Evolutionary conservation across 2,329 filamentous ascomycete species (phyloP), one percentile per base, ranked within the genome.

Genomic region (Neoscytalidium dimidiatum): DNA sequence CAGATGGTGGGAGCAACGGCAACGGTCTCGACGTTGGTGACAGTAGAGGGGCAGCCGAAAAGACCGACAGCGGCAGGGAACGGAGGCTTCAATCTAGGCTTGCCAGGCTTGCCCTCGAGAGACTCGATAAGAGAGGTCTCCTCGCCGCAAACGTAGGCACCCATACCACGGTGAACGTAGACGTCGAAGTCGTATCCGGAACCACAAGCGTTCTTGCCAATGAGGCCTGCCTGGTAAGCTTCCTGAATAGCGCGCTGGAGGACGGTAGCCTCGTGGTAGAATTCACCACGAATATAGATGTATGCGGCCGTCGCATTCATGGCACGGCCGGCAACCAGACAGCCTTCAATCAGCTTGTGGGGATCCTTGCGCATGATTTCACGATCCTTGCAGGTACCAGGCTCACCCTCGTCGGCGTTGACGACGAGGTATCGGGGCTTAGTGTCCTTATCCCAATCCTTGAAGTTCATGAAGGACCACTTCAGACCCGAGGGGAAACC

Each of bases 401-500:
- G 95, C 82, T 99, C 95, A 75, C 95, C 95, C 84, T 99, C 95
- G 79, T 99, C 95, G 71, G 95, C 95, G 76, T 99, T 99, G 83
- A 99, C 92, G 67, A 99, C 94, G 64, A 99, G 85, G 77, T 99
- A 99, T 75, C 95, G 90, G 70, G 95, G 95, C 82, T 96, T 96
- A 73, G 81, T 90, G 79, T 98, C 95, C 83, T 99, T 96, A 75
- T 99, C 94, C 95, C 95, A 99, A 74, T 93, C 95, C 83, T 97
- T 97, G 85, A 94, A 94, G 86, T 99, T 99, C 95, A 99, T 99
- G 82, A 99, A 99, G 57, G 94, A 97, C 92, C 95, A 99, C 94
- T 99, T 99, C 85, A 99, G 84, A 68, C 95, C 95, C 43, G 94
- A 98, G 68, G 95, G 95, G 80, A 99, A 99, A 75, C 95, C 95